These are phyloP conservation scores for Wickerhamiella sergipiensis DNA, from an alignment of 805 yeast species.

Conservation along the genomic window DNA sequence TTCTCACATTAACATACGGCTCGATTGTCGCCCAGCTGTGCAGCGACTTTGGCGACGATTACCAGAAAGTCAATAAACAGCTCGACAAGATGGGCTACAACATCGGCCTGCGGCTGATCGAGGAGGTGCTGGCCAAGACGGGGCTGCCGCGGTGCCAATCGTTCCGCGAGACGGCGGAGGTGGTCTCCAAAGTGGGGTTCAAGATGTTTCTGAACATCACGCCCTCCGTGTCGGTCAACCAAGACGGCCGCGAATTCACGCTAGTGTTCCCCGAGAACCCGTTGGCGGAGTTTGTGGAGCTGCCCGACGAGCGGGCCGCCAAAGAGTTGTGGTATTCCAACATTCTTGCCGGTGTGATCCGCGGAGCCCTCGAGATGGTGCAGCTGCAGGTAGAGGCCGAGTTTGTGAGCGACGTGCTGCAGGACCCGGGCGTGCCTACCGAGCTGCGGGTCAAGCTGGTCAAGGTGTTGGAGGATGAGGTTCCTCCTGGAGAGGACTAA, in stretches of 20 bases:
- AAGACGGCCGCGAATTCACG: slow-evolving; percentile 61
- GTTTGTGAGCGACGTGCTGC: slow-evolving; percentile 65
- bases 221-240: slow-evolving; percentile 54
- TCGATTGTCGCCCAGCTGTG: slow-evolving; percentile 85
- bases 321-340: slow-evolving; percentile 87
- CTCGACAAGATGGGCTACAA: slow-evolving; percentile 89
- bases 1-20: slow-evolving; percentile 91
- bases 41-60: slow-evolving; percentile 65
- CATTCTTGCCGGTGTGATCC: slow-evolving; percentile 73
- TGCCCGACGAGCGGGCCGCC: slow-evolving; percentile 63
- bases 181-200: slow-evolving; percentile 76
- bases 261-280: slow-evolving; percentile 75
- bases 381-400: slow-evolving; percentile 78
- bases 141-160: slow-evolving; percentile 71
- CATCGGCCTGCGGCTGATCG: slow-evolving; percentile 81
- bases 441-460: slow-evolving; percentile 63
- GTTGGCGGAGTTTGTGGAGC: slow-evolving; percentile 84
- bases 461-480: slow-evolving; percentile 74
- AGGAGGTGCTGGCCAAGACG: slow-evolving; percentile 81
- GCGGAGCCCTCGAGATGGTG: slow-evolving; percentile 91
- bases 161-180: slow-evolving; percentile 78
- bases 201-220: slow-evolving; percentile 73
- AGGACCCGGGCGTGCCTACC: slow-evolving; percentile 63
- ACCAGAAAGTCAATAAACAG: slow-evolving; percentile 65
- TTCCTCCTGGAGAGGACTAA: slow-evolving; percentile 94